Percentiles rank a stretch among this genome's conserved stretches.
Evolutionary conservation across 139 green algal genomes (phyloP).

Genomic region (Monoraphidium neglectum): DNA sequence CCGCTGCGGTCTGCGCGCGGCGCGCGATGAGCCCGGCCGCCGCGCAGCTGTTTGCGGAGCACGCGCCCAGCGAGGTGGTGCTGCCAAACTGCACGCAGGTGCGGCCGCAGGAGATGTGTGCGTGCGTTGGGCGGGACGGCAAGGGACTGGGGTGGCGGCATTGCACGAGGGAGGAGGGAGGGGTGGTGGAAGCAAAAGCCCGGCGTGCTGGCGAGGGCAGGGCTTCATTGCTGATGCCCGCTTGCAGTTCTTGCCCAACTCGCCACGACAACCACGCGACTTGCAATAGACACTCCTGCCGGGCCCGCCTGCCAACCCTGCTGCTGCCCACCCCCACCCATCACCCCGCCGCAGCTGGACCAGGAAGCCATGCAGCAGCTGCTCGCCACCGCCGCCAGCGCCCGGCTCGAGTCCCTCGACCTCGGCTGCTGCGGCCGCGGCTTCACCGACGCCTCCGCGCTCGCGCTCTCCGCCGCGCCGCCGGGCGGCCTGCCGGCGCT

Average conservation of each 20-base stretch:
- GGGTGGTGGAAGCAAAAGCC: too few species aligned
- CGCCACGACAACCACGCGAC: too few species aligned
- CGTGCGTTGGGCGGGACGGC: too few species aligned
- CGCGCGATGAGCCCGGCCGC: slow-evolving; percentile 48
- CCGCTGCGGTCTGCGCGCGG: slow-evolving; percentile 40
- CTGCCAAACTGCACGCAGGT: slow-evolving; percentile 58
- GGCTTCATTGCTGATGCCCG: too few species aligned
- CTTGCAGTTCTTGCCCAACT: too few species aligned
- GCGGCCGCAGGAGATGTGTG: too few species aligned
- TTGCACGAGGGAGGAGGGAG: too few species aligned
- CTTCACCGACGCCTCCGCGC: slow-evolving; percentile 54
- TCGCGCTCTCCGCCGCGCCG: slow-evolving; percentile 1
- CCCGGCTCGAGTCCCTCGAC: slow-evolving; percentile 59
- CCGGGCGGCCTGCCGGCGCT: slow-evolving; percentile 30
- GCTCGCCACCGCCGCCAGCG: slow-evolving; percentile 14
- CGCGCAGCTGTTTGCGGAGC: slow-evolving; percentile 45
- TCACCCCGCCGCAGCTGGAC: slow-evolving; percentile 33
- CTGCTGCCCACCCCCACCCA: too few species aligned
- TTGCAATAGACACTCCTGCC: too few species aligned
- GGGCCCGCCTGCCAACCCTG: too few species aligned
- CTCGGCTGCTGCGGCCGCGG: slow-evolving; percentile 64
- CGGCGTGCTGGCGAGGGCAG: too few species aligned
- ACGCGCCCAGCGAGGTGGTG: slow-evolving; percentile 44
- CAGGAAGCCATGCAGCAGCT: slow-evolving; percentile 34
- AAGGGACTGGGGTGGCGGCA: too few species aligned